phyloP scores from a whole-genome alignment of 306 rosid genomes.

The Sechiopsis laciniata region DNA sequence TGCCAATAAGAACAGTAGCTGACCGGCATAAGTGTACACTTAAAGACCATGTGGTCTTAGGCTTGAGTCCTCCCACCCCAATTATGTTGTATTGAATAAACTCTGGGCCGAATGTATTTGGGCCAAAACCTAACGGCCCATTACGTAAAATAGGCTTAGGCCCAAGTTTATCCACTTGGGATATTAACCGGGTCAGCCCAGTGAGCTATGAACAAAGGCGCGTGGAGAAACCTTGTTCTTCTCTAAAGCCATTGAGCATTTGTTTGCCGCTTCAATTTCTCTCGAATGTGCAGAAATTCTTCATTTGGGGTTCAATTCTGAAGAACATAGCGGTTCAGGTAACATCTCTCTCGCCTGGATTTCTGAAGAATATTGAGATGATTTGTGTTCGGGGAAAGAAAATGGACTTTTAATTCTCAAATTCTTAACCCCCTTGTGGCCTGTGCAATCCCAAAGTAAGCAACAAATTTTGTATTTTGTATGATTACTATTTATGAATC shows the following conservation, averaged over 20 bases:
- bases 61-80: no score
- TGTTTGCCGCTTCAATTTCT: background rate
- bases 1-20: no score
- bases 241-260: background rate
- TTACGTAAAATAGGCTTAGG: background rate
- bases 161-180: background rate
- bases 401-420: background rate
- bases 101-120: background rate
- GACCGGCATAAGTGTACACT: no score
- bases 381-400: background rate
- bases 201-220: background rate
- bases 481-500: background rate
- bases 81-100: no score
- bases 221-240: background rate
- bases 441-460: background rate
- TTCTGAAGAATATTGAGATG: slow-evolving; percentile 10
- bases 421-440: background rate
- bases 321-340: slow-evolving; percentile 15
- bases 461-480: background rate
- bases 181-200: slow-evolving; percentile 10
- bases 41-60: no score
- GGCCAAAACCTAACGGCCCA: background rate
- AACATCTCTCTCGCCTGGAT: background rate
- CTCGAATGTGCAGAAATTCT: background rate
- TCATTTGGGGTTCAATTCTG: slow-evolving; percentile 10